Evolutionary conservation across 129 eudicot genomes (phyloP).

Genomic region (Artemisia argyi): DNA sequence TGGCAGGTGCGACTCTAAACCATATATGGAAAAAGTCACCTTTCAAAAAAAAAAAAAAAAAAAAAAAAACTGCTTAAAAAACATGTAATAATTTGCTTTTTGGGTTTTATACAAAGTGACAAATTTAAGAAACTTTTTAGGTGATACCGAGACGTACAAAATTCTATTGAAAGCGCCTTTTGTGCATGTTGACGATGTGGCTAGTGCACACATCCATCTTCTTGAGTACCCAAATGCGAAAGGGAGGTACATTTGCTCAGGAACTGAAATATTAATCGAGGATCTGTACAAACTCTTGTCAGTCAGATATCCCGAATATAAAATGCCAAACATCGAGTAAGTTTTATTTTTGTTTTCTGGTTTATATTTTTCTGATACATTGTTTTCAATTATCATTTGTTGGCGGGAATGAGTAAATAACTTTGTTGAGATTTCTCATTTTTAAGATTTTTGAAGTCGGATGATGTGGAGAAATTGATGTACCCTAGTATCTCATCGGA

Average conservation of each 20-base stretch:
- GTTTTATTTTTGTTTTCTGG: not conserved
- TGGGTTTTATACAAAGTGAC: not conserved
- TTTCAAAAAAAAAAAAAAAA: too few relatives aligned
- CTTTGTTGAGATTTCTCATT: not conserved
- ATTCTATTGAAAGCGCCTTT: slow-evolving; percentile 11
- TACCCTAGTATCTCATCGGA: slow-evolving; percentile 27
- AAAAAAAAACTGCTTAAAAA: too few relatives aligned
- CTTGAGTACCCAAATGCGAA: slow-evolving; percentile 43
- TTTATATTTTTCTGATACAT: too few relatives aligned
- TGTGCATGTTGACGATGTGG: slow-evolving; percentile 64
- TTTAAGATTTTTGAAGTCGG: slow-evolving; percentile 32
- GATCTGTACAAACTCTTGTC: slow-evolving; percentile 39
- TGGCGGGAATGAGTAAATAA: too few relatives aligned
- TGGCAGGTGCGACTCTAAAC: too few relatives aligned
- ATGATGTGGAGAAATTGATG: slow-evolving; percentile 18
- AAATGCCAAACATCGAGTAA: slow-evolving; percentile 45
- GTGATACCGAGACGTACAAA: slow-evolving; percentile 23
- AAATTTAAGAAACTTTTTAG: slow-evolving; percentile 15
- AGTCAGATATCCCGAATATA: slow-evolving; percentile 42
- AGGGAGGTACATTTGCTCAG: slow-evolving; percentile 66
- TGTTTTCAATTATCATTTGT: too few relatives aligned
- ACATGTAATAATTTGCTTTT: too few relatives aligned
- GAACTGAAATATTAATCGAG: slow-evolving; percentile 33
- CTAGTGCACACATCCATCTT: slow-evolving; percentile 52
- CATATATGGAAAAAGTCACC: too few relatives aligned